Evolutionary conservation across 306 rosid species (phyloP), one percentile per base, ranked within the genome.

Genomic region (Ammopiptanthus mongolicus): DNA sequence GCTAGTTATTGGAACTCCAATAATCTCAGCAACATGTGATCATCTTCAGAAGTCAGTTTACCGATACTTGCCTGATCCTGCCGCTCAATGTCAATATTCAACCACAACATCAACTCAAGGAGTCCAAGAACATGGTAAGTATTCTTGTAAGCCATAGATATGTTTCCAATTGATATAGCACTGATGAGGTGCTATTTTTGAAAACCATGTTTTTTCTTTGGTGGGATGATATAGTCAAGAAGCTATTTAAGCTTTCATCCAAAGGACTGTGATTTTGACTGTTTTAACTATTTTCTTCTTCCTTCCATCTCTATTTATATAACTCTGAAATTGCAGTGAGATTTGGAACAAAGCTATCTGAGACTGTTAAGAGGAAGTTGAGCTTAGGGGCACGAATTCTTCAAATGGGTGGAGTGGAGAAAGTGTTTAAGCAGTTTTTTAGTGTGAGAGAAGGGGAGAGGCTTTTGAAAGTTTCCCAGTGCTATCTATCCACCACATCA

Each of bases 401-500:
- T 33, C 84, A 51, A 55, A 71, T 79, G 2, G 98, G 94, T 28
- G 92, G 96, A 42, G 36, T 79, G 18, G 80, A 76, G 77, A 92
- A 87, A 60, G 74, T 84, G 22, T 87, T 88, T 46, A 82, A 76
- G 80, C 75, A 84, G 22, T 78, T 80, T 31, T 90, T 90, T 39
- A 82, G 71, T 34, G 76, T 73, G 14, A 65, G 15, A 17, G 82
- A 86, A 58, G 91, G 74, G 62, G 97, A 92, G 77, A 92, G 71
- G 65, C 62, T 90, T 13, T 22, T 81, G 80, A 88, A 84, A 65
- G 88, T 78, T 57, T 82, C 77, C 0, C 87, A 84, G 1, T 92
- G 97, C 76, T 84, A 77, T 84, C 78, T 92, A 25, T 92, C 92
- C 13, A 92, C 97, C 48, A 84, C 96, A 51, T 88, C 86, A 0